These are phyloP conservation scores for Juglanconis sp. DNA, from an alignment of 2,329 filamentous ascomycete genomes.

Conservation along the genomic window DNA sequence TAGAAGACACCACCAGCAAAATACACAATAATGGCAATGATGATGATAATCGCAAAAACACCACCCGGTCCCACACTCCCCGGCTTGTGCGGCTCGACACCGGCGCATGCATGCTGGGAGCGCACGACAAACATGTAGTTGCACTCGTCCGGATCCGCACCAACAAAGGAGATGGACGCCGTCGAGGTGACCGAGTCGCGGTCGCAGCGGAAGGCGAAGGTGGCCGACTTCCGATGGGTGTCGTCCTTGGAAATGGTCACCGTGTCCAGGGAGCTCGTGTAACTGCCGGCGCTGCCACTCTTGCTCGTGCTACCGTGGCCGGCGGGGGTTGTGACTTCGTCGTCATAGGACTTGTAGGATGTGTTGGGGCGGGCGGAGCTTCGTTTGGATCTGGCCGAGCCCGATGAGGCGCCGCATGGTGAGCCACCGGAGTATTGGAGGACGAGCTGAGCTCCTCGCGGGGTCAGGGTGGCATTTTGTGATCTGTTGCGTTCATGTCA, in stretches of 20 bases:
- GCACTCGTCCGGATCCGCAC: constrained; percentile 80
- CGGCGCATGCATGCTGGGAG: constrained; percentile 74
- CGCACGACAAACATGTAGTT: constrained; percentile 94
- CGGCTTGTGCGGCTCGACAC: constrained; percentile 66
- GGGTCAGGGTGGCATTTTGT: constrained; percentile 51
- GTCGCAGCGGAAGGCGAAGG: constrained; percentile 92
- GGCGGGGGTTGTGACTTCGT: constrained; percentile 31
- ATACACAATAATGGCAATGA: constrained; percentile 78
- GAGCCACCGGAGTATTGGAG: constrained; percentile 76
- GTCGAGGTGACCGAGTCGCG: constrained; percentile 67
- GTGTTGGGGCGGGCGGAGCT: constrained; percentile 26
- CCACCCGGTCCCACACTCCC: constrained; percentile 68
- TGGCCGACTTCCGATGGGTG: constrained; percentile 67
- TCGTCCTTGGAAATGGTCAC: constrained; percentile 29
- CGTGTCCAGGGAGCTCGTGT: constrained; percentile 21
- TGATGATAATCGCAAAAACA: constrained; percentile 83
- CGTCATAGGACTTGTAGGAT: constrained; percentile 25
- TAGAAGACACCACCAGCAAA: constrained; percentile 91
- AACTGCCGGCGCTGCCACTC: background rate
- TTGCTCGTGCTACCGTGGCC: constrained; percentile 21
- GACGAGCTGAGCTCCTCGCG: constrained; percentile 70
- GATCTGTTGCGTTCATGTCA: constrained; percentile 37
- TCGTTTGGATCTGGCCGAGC: constrained; percentile 25
- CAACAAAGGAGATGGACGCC: constrained; percentile 78
- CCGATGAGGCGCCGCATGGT: constrained; percentile 58